Percentiles rank a stretch among this genome's conserved stretches.
Evolutionary conservation across 1,139 yeast species (phyloP).

Genomic region (Geotrichum histeridarum): DNA sequence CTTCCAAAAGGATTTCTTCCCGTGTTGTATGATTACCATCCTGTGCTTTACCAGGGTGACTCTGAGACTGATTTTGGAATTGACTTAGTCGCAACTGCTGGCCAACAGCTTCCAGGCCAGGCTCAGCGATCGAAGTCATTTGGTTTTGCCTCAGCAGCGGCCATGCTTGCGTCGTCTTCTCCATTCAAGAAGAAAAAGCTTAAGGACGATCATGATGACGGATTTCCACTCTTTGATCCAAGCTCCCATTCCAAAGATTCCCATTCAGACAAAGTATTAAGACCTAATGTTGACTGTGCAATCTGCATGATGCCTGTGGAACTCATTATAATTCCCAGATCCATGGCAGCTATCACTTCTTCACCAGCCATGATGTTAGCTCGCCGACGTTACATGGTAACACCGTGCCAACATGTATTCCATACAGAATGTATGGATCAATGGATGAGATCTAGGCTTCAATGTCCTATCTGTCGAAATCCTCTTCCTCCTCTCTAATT

Average conservation of each 20-base stretch:
- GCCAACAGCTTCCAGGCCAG: background rate
- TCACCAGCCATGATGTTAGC: constrained; percentile 36
- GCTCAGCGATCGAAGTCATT: background rate
- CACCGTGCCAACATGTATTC: constrained; percentile 89
- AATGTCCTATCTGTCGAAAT: constrained; percentile 89
- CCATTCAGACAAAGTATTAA: background rate
- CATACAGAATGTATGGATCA: constrained; percentile 80
- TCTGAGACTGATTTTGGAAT: constrained; percentile 51
- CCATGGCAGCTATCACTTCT: constrained; percentile 29
- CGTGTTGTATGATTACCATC: constrained; percentile 77
- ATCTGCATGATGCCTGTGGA: constrained; percentile 80
- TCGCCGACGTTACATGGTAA: constrained; percentile 63
- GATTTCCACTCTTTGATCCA: background rate
- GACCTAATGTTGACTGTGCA: constrained; percentile 57
- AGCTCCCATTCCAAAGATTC: constrained; percentile 7
- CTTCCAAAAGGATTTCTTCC: constrained; percentile 70
- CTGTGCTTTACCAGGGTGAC: constrained; percentile 54
- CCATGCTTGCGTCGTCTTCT: too few species aligned
- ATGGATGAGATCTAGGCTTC: constrained; percentile 91
- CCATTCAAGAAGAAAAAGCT: background rate
- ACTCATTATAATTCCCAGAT: constrained; percentile 47
- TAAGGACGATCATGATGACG: background rate
- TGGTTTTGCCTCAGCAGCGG: too few species aligned
- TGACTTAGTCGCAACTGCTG: constrained; percentile 4
- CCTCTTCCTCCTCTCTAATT: constrained; percentile 62